Evolutionary conservation across 805 yeast genomes (phyloP).

Genomic region (Wickerhamomyces bovis): DNA sequence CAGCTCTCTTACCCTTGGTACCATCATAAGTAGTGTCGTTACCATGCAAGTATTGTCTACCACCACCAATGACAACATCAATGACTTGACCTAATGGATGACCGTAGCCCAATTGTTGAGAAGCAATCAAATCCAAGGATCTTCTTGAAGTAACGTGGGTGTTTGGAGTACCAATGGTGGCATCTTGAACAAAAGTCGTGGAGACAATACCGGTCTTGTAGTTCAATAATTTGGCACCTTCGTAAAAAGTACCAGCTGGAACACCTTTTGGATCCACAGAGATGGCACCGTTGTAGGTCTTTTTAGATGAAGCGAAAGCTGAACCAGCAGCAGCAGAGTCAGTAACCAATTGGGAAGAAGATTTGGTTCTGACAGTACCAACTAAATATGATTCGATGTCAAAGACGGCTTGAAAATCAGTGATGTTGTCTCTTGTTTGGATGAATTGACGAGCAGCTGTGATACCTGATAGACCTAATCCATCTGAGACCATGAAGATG

Average conservation of each 20-base stretch:
- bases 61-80: conserved; percentile 86
- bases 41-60: conserved; percentile 77
- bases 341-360: conserved; percentile 68
- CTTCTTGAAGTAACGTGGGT: conserved; percentile 68
- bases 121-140: conserved; percentile 78
- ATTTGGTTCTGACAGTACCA: conserved; percentile 83
- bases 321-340: conserved; percentile 98
- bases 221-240: conserved; percentile 77
- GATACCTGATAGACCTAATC: conserved; percentile 85
- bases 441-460: conserved; percentile 71
- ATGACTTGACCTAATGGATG: conserved; percentile 74
- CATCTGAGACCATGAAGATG: conserved; percentile 86
- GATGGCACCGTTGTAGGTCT: conserved; percentile 87
- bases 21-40: conserved; percentile 26
- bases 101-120: conserved; percentile 69
- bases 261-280: conserved; percentile 62
- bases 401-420: conserved; percentile 50
- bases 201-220: conserved; percentile 84
- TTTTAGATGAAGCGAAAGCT: conserved; percentile 77
- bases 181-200: conserved; percentile 87
- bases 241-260: conserved; percentile 84
- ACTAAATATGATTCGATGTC: conserved; percentile 61
- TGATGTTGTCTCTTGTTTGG: conserved; percentile 44
- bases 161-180: conserved; percentile 87
- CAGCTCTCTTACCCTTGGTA: conserved; percentile 55